These are phyloP conservation scores for Arthrinium puccinioides DNA, from an alignment of 2,329 filamentous ascomycete genomes.

Conservation along the genomic window DNA sequence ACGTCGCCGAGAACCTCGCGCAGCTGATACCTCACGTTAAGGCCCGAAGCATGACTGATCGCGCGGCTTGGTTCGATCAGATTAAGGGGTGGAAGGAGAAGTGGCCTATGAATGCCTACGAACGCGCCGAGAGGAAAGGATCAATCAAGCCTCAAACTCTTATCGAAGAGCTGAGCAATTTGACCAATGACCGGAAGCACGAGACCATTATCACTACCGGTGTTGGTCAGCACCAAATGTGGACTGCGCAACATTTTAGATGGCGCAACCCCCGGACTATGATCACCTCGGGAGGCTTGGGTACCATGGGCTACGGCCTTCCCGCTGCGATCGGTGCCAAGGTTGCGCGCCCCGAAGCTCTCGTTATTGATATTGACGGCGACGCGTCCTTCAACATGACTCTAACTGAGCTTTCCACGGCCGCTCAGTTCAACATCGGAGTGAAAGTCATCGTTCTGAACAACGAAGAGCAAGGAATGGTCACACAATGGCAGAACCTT, in stretches of 20 bases:
- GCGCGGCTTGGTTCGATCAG: slow-evolving; percentile 81
- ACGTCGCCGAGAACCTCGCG: slow-evolving; percentile 73
- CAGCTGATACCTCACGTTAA: slow-evolving; percentile 68
- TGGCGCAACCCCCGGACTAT: slow-evolving; percentile 89
- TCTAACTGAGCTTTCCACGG: slow-evolving; percentile 86
- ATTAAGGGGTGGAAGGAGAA: slow-evolving; percentile 87
- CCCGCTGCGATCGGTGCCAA: slow-evolving; percentile 94
- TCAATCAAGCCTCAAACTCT: slow-evolving; percentile 92
- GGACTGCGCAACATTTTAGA: slow-evolving; percentile 92
- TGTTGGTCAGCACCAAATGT: slow-evolving; percentile 99
- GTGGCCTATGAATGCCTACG: slow-evolving; percentile 79
- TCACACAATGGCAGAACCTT: slow-evolving; percentile 96
- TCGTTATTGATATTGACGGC: slow-evolving; percentile 93
- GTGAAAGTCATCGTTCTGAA: slow-evolving; percentile 93
- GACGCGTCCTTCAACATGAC: slow-evolving; percentile 99
- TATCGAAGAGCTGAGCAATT: slow-evolving; percentile 81
- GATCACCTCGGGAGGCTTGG: slow-evolving; percentile 93
- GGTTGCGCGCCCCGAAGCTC: slow-evolving; percentile 69
- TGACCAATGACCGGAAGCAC: slow-evolving; percentile 74
- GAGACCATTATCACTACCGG: slow-evolving; percentile 85
- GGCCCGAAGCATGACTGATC: slow-evolving; percentile 51
- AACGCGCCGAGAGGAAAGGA: slow-evolving; percentile 66
- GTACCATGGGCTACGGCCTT: slow-evolving; percentile 93
- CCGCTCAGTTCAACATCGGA: slow-evolving; percentile 91
- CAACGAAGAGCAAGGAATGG: slow-evolving; percentile 98